A percentile compares a stretch with the other conserved stretches of the same genome.
Conservation (phyloP, 148 eudicot genomes). For the Rhododendron kiyosumense region DNA sequence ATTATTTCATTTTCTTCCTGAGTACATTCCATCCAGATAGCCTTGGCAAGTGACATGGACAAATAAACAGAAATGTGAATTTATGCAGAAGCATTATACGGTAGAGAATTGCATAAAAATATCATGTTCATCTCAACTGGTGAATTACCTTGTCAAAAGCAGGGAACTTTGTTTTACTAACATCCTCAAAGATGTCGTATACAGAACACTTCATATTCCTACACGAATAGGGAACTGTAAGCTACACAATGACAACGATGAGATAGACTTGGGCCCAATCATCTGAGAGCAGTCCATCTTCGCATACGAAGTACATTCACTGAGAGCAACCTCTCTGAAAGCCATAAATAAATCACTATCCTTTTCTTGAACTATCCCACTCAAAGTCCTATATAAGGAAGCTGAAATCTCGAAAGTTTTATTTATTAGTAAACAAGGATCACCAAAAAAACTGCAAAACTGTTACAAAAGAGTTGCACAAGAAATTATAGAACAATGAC, state of each 20-base stretch:
- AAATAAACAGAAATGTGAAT: slow-evolving; percentile 11
- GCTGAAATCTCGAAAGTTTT: neutral
- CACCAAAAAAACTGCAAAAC: neutral
- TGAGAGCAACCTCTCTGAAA: neutral
- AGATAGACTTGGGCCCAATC: neutral
- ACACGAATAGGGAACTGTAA: slow-evolving; percentile 14
- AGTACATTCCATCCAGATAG: slow-evolving; percentile 83
- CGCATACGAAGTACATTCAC: neutral
- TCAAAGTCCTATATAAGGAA: neutral
- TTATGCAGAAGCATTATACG: neutral
- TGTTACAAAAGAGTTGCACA: neutral
- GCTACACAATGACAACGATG: neutral
- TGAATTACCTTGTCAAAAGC: slow-evolving; percentile 60
- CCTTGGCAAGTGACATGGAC: slow-evolving; percentile 40
- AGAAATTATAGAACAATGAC: neutral
- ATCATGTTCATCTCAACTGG: neutral
- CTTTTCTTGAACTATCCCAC: neutral
- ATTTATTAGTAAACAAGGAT: neutral
- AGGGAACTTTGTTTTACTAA: slow-evolving; percentile 55
- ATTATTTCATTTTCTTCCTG: slow-evolving; percentile 76
- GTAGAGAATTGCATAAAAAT: neutral
- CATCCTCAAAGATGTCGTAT: slow-evolving; percentile 76
- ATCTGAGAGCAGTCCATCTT: neutral
- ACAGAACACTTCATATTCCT: slow-evolving; percentile 82
- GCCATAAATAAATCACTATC: neutral